Evolutionary conservation across 2,329 filamentous ascomycete species (phyloP), one percentile per base, ranked within the genome.

Genomic region (Scedosporium apiospermum): DNA sequence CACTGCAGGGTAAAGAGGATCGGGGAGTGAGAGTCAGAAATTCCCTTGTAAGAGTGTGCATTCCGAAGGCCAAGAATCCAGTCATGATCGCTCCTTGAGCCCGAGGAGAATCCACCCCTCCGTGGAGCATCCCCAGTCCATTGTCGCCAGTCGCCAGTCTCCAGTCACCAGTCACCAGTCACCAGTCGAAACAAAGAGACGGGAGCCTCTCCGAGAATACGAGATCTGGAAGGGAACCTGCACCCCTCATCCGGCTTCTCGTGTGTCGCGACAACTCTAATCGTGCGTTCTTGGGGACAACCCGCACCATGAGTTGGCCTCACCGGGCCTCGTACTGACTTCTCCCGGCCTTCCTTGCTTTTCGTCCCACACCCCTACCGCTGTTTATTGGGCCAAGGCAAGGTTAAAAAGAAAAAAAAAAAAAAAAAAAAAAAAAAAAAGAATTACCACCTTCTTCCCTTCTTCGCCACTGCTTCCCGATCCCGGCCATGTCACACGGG

Each of bases 401-500:
- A 38, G 1, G 10, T 10, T 38, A 38, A 12, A 12, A 18, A 51
- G 21, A 51, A 51, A 26, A n/a, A 9, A 14, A n/a, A 16, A 26
- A 44, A n/a, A 18, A 2, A 1, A 10, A 16, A 14, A 14, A 44
- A 16, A 23, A 14, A 26, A 21, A n/a, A n/a, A n/a, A n/a, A n/a
- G n/a, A n/a, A 23, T 3, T 5, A 38, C 4, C 34, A 30, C n/a
- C 26, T n/a, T 41, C 57, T 30, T 27, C 57, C 57, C 21, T n/a
- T 41, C 57, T 30, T 27, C 57, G 30, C 21, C 44, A 23, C 23
- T 27, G 51, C 51, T 55, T 58, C 55, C 14, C 27, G 55, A 41
- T 23, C 16, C 26, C 55, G 23, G 55, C 34, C 30, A 61, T 61
- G 60, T 61, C 49, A 18, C 49, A 61, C 46, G 16, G 42, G 59